These are phyloP conservation scores for Ustilago bromivora DNA, from an alignment of 1,284 basidiomycete genomes.

Conservation along the genomic window DNA sequence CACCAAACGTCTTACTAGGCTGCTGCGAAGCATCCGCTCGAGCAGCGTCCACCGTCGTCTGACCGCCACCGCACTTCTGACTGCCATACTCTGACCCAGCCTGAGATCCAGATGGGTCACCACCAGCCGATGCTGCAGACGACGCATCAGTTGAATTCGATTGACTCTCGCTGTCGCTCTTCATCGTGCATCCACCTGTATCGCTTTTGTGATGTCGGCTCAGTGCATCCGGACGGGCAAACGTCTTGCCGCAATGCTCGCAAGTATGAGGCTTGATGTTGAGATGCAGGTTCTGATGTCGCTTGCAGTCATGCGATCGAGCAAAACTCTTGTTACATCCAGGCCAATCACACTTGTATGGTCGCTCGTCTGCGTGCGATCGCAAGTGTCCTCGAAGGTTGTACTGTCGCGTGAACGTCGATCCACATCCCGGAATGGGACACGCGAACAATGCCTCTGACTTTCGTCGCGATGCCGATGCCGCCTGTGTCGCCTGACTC, in stretches of 20 bases:
- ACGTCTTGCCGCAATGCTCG: conserved; percentile 91
- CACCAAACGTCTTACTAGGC: conserved; percentile 34
- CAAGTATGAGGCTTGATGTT: conserved; percentile 87
- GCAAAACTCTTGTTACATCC: conserved; percentile 95
- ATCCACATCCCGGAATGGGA: conserved; percentile 93
- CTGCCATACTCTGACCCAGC: conserved; percentile 18
- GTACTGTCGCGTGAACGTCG: conserved; percentile 76
- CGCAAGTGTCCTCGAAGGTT: conserved; percentile 83
- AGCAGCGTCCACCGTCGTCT: background rate
- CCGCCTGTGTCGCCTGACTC: conserved; percentile 91
- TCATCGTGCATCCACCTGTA: conserved; percentile 47
- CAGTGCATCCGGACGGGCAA: conserved; percentile 90
- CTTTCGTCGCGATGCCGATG: conserved; percentile 85
- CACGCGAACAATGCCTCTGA: conserved; percentile 92
- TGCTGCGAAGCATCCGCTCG: background rate
- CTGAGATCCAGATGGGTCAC: conserved; percentile 1
- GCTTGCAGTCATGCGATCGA: conserved; percentile 95
- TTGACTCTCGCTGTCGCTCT: conserved; percentile 36
- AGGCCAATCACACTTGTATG: conserved; percentile 91
- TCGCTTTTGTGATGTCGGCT: conserved; percentile 73
- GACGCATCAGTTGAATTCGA: conserved; percentile 34
- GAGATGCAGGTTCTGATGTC: conserved; percentile 75
- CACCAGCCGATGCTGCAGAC: conserved; percentile 10
- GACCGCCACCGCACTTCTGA: conserved; percentile 3
- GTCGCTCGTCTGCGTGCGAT: conserved; percentile 95